Conservation (phyloP, 225 moss, liverwort and hornwort species). For the Sphagnum contortum region DNA sequence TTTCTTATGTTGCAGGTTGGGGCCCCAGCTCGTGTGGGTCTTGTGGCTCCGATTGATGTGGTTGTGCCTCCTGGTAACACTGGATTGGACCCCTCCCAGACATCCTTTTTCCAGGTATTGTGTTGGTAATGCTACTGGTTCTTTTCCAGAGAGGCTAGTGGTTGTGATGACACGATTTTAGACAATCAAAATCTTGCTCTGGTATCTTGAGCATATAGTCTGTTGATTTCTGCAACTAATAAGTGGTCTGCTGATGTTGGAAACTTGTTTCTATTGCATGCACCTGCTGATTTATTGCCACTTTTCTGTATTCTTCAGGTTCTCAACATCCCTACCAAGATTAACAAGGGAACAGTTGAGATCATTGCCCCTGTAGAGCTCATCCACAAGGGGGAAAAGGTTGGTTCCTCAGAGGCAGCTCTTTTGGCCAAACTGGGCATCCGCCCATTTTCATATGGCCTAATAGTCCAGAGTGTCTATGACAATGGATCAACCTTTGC, state of each 20-base stretch:
- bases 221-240: no score
- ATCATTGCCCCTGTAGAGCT: constrained; percentile 97
- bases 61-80: constrained; percentile 93
- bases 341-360: constrained; percentile 97
- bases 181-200: no score
- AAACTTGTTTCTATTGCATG: no score
- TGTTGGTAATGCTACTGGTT: neutral
- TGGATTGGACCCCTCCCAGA: constrained; percentile 87
- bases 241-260: no score
- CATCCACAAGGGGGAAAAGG: constrained; percentile 78
- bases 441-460: constrained; percentile 86
- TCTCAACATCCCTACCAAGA: constrained; percentile 93
- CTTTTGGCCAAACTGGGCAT: constrained; percentile 78
- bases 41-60: constrained; percentile 85
- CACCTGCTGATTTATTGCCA: no score
- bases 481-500: constrained; percentile 80
- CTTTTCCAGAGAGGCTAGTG: no score
- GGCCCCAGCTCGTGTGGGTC: constrained; percentile 94
- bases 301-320: constrained; percentile 22
- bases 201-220: no score
- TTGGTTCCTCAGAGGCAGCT: constrained; percentile 87
- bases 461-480: constrained; percentile 73
- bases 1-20: constrained; percentile 31
- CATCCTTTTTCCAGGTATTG: constrained; percentile 80
- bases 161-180: no score